Evolutionary conservation across 371 early-diverging fungal genomes (phyloP).

Genomic region (Mucor velutinosus): DNA sequence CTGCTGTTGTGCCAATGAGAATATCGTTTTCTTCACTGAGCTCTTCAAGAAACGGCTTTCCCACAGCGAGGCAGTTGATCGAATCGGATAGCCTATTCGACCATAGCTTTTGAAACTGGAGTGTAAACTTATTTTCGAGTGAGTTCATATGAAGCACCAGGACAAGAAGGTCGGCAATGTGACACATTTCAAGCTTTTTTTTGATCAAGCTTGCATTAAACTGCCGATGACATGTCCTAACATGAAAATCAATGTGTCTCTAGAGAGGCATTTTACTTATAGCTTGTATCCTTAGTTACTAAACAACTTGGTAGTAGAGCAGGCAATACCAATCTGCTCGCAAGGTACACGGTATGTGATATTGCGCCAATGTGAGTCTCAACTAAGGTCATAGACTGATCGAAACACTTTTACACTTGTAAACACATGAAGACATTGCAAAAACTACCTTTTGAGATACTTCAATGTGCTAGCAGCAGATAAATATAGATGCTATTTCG

Average conservation of each 20-base stretch:
- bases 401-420: no score
- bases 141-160: neutral
- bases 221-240: neutral
- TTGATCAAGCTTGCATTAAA: neutral
- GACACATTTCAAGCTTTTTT: neutral
- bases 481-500: no score
- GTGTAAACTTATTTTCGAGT: neutral
- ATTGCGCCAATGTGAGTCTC: no score
- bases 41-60: conserved; percentile 52
- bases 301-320: no score
- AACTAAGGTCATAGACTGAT: no score
- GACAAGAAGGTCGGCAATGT: neutral
- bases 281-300: no score
- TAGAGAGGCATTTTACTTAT: no score
- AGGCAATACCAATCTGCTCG: no score
- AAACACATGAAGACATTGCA: no score
- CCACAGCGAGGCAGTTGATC: conserved; percentile 46
- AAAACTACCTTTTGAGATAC: no score
- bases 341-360: no score
- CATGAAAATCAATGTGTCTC: neutral
- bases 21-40: conserved; percentile 53
- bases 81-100: conserved; percentile 40
- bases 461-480: no score
- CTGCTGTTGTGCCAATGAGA: conserved; percentile 46
- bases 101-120: conserved; percentile 35